Percentiles rank a stretch among this genome's conserved stretches.
These are phyloP conservation scores for Trypanosoma boissoni DNA, from an alignment of 208 protist genomes.

Conservation along the genomic window DNA sequence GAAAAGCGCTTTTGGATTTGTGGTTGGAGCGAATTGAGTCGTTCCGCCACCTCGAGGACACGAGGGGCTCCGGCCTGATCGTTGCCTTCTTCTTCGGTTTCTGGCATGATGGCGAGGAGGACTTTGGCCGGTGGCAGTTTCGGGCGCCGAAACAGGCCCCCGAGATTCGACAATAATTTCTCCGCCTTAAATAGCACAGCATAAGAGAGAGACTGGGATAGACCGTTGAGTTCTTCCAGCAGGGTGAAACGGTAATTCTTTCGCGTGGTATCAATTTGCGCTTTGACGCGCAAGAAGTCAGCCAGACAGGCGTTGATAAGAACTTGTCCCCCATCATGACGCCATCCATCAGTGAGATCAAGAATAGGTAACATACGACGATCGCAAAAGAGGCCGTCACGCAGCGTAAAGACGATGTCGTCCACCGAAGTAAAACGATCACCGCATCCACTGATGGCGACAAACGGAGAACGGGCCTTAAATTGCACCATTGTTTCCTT, in stretches of 20 bases:
- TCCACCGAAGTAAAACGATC: constrained; percentile 79
- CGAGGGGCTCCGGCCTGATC: constrained; percentile 61
- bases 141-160: constrained; percentile 49
- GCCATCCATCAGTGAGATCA: constrained; percentile 80
- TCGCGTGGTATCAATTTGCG: constrained; percentile 77
- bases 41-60: constrained; percentile 55
- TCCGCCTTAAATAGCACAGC: constrained; percentile 71
- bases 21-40: constrained; percentile 62
- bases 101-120: constrained; percentile 62
- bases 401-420: constrained; percentile 78
- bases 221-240: constrained; percentile 88
- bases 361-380: constrained; percentile 69
- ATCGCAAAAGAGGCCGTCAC: constrained; percentile 82
- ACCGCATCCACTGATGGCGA: constrained; percentile 83
- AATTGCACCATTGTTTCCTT: constrained; percentile 51
- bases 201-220: constrained; percentile 85
- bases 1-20: constrained; percentile 73
- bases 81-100: constrained; percentile 29
- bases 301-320: constrained; percentile 84
- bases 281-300: constrained; percentile 81
- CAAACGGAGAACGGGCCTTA: constrained; percentile 74
- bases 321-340: constrained; percentile 81
- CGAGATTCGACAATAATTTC: constrained; percentile 70
- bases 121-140: constrained; percentile 50
- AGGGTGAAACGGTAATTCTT: constrained; percentile 82